Percentiles rank a stretch among this genome's conserved stretches.
Conservation (phyloP, 169 alveolate genomes). For the Cryptosporidium ubiquitum region DNA sequence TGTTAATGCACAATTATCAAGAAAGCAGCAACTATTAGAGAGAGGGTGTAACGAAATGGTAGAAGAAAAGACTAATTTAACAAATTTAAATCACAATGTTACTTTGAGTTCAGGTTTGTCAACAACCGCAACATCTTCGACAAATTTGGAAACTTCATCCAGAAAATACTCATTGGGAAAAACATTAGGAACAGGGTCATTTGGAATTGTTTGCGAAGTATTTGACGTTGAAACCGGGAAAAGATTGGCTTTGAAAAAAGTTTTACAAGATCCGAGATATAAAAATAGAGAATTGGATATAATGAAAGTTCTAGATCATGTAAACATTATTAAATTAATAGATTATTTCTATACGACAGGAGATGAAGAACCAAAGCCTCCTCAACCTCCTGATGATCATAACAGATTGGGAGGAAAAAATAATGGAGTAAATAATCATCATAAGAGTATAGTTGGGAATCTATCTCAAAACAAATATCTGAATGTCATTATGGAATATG, state of each 20-base stretch:
- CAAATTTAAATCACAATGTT: conserved; percentile 42
- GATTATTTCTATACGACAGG: conserved; percentile 91
- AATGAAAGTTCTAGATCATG: conserved; percentile 92
- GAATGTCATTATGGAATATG: conserved; percentile 97
- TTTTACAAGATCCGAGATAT: conserved; percentile 94
- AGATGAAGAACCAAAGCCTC: conserved; percentile 78
- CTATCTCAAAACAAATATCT: conserved; percentile 80
- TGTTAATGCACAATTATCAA: conserved; percentile 44
- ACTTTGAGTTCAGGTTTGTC: conserved; percentile 64
- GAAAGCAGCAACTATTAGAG: conserved; percentile 50
- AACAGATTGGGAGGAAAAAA: conserved; percentile 6
- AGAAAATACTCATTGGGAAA: conserved; percentile 85
- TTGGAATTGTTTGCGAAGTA: conserved; percentile 97
- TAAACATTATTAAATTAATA: conserved; percentile 90
- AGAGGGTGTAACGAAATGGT: conserved; percentile 35
- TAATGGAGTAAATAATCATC: conserved; percentile 9
- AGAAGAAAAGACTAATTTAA: conserved; percentile 24
- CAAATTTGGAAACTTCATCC: conserved; percentile 26
- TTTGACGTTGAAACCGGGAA: conserved; percentile 93
- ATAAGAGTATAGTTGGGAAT: not conserved
- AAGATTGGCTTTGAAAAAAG: conserved; percentile 96
- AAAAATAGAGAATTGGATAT: conserved; percentile 96
- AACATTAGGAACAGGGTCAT: conserved; percentile 97
- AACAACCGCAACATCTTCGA: conserved; percentile 69
- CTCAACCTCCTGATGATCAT: conserved; percentile 76